Evolutionary conservation across 1,284 basidiomycete genomes (phyloP).

Genomic region (Leccinum subrobustum): DNA sequence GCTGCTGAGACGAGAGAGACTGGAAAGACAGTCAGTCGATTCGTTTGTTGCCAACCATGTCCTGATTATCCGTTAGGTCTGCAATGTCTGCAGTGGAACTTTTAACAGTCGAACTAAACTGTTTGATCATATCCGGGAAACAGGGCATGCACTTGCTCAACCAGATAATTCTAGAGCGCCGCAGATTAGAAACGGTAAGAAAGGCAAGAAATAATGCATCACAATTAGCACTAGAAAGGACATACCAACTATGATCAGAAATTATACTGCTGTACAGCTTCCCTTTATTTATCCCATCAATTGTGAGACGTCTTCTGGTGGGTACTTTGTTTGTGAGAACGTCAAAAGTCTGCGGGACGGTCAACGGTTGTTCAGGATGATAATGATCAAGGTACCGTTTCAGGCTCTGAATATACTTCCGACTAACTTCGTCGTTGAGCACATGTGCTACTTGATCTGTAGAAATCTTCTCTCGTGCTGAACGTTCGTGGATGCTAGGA

Average conservation of each 20-base stretch:
- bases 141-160: slow-evolving; percentile 69
- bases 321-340: slow-evolving; percentile 93
- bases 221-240: slow-evolving; percentile 5
- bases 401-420: slow-evolving; percentile 98
- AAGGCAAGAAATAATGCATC: slow-evolving; percentile 36
- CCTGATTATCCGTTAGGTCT: slow-evolving; percentile 40
- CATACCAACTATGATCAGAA: slow-evolving; percentile 8
- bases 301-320: slow-evolving; percentile 87
- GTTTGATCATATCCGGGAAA: slow-evolving; percentile 73
- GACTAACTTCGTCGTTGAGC: slow-evolving; percentile 96
- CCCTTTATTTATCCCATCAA: slow-evolving; percentile 71
- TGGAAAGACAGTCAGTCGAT: slow-evolving; percentile 15
- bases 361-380: slow-evolving; percentile 4
- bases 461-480: slow-evolving; percentile 95
- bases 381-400: slow-evolving; percentile 66
- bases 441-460: slow-evolving; percentile 97
- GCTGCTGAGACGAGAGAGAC: slow-evolving; percentile 30
- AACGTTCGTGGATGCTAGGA: slow-evolving; percentile 92
- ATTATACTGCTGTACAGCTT: slow-evolving; percentile 1
- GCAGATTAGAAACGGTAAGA: slow-evolving; percentile 40
- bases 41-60: neutral
- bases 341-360: slow-evolving; percentile 71
- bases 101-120: slow-evolving; percentile 80
- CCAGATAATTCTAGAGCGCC: slow-evolving; percentile 25
- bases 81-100: slow-evolving; percentile 67